Percentiles rank a stretch among this genome's conserved stretches.
Conservation (phyloP, 441 rosid species). For the Cnidoscolus chayamansa region DNA sequence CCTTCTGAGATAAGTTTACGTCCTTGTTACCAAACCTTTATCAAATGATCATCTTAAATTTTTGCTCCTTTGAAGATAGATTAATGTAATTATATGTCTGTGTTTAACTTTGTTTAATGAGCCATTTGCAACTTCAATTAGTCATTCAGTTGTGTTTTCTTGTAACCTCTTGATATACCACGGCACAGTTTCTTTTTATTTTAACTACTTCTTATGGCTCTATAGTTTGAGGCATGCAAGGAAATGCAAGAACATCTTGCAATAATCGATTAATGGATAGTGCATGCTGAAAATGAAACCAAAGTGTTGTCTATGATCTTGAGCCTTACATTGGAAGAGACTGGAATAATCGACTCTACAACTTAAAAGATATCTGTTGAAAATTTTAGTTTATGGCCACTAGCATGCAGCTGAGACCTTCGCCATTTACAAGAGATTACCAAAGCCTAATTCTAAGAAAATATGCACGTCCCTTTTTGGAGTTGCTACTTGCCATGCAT, state of each 20-base stretch:
- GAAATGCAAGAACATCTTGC: not conserved
- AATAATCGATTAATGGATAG: not conserved
- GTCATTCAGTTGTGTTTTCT: not conserved
- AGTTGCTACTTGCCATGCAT: no score
- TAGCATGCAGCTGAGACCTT: not conserved
- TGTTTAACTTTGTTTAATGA: not conserved
- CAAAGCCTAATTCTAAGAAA: not conserved
- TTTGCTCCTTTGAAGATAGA: slow-evolving; percentile 2
- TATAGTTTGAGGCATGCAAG: not conserved
- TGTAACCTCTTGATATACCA: not conserved
- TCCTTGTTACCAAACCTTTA: not conserved
- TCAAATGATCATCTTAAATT: not conserved
- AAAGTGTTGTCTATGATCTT: not conserved
- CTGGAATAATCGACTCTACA: not conserved
- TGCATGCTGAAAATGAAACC: not conserved
- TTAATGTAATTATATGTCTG: not conserved
- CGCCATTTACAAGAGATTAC: not conserved
- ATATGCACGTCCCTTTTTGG: no score
- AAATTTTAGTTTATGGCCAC: not conserved
- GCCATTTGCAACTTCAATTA: not conserved
- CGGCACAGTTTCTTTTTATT: not conserved
- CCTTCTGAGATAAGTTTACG: not conserved
- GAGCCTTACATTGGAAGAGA: not conserved
- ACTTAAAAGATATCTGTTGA: not conserved
- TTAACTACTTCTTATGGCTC: not conserved